Conservation (phyloP, 164 flowering plant genomes). For the Kingdonia uniflora region DNA sequence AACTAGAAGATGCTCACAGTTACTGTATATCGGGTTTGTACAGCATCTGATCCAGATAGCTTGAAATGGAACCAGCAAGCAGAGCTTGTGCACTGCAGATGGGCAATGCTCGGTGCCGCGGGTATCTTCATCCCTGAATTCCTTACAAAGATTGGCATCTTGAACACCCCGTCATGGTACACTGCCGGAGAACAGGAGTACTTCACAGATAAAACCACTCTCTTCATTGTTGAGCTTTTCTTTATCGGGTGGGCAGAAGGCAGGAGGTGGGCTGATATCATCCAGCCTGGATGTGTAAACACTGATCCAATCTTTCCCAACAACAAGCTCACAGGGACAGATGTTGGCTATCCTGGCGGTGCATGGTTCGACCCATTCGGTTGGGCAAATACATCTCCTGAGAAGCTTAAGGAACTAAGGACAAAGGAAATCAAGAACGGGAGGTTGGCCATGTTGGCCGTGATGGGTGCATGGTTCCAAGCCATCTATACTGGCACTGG, state of each 20-base stretch:
- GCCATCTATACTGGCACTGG: slow-evolving; percentile 87
- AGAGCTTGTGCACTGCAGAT: slow-evolving; percentile 94
- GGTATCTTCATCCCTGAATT: slow-evolving; percentile 98
- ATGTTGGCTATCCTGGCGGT: slow-evolving; percentile 97
- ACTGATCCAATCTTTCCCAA: slow-evolving; percentile 95
- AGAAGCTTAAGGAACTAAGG: slow-evolving; percentile 79
- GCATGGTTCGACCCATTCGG: slow-evolving; percentile 97
- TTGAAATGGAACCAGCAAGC: slow-evolving; percentile 83
- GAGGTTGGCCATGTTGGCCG: slow-evolving; percentile 93
- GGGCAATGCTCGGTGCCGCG: slow-evolving; percentile 99
- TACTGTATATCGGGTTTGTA: neutral
- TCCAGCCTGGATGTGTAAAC: slow-evolving; percentile 91
- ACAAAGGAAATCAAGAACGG: slow-evolving; percentile 97
- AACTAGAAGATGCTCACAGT: neutral
- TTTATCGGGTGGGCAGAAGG: slow-evolving; percentile 83
- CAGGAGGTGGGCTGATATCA: slow-evolving; percentile 48
- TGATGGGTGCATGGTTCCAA: slow-evolving; percentile 98
- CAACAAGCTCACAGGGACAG: slow-evolving; percentile 98
- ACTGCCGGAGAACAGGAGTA: slow-evolving; percentile 83
- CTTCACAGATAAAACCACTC: slow-evolving; percentile 95
- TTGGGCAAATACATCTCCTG: slow-evolving; percentile 76
- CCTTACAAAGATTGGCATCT: slow-evolving; percentile 78
- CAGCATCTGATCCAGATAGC: slow-evolving; percentile 87
- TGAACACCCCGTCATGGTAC: slow-evolving; percentile 99
- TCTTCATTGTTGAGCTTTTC: slow-evolving; percentile 73